phyloP scores from a whole-genome alignment of 345 rosid species.

The Barbarea vulgaris region DNA sequence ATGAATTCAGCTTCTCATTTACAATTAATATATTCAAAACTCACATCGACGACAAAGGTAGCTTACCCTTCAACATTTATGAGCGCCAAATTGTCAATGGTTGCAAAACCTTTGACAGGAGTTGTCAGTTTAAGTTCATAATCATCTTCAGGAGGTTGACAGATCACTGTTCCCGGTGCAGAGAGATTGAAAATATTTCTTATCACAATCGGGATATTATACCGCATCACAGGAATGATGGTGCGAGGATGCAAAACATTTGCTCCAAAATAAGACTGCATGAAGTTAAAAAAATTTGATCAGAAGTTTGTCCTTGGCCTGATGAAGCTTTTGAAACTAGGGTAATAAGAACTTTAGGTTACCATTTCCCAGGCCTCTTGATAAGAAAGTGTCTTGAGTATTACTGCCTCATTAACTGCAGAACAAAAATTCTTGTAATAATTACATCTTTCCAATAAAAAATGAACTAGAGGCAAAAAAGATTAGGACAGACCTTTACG shows the following conservation, averaged over 20 bases:
- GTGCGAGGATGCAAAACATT: slow-evolving; percentile 99
- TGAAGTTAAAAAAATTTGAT: slow-evolving; percentile 36
- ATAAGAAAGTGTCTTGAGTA: slow-evolving; percentile 79
- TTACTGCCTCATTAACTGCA: slow-evolving; percentile 97
- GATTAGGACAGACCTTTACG: slow-evolving; percentile 69
- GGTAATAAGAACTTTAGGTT: slow-evolving; percentile 35
- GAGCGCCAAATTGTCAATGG: slow-evolving; percentile 93
- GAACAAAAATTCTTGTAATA: not conserved
- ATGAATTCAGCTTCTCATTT: not conserved
- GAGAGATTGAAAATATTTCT: slow-evolving; percentile 90
- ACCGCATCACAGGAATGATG: slow-evolving; percentile 92
- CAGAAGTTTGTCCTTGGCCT: slow-evolving; percentile 18
- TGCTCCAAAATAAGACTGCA: slow-evolving; percentile 99
- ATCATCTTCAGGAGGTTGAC: slow-evolving; percentile 59
- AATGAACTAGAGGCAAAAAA: not conserved
- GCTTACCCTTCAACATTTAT: slow-evolving; percentile 98
- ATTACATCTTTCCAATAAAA: not conserved
- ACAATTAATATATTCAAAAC: not conserved
- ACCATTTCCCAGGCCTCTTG: slow-evolving; percentile 99
- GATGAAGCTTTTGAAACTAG: slow-evolving; percentile 23
- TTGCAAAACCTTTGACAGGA: slow-evolving; percentile 94
- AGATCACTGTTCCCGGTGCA: slow-evolving; percentile 89
- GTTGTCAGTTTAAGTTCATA: slow-evolving; percentile 51
- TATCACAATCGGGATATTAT: slow-evolving; percentile 91
- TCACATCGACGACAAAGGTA: not conserved